Conservation (phyloP, 2,329 filamentous ascomycete species). For the Fusarium torreyae region DNA sequence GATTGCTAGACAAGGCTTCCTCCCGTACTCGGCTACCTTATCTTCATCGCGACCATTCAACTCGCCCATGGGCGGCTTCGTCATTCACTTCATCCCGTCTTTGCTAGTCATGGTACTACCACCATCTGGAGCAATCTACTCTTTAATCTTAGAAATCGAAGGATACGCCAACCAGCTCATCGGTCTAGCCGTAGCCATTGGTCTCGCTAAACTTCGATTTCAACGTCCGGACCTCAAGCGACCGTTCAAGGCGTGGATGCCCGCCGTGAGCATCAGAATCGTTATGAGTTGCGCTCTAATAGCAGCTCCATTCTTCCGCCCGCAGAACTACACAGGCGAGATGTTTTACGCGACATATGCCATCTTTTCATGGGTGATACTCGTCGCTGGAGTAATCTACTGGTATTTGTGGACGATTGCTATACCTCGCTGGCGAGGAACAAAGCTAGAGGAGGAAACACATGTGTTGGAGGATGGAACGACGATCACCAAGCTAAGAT, state of each 20-base stretch:
- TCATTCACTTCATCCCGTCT: constrained; percentile 79
- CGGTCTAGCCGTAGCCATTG: constrained; percentile 69
- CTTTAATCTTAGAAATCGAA: constrained; percentile 81
- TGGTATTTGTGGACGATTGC: constrained; percentile 78
- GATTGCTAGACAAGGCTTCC: constrained; percentile 78
- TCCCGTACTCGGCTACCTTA: constrained; percentile 73
- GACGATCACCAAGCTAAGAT: constrained; percentile 70
- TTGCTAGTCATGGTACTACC: constrained; percentile 76
- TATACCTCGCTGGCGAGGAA: constrained; percentile 72
- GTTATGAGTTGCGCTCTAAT: constrained; percentile 69
- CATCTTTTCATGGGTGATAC: constrained; percentile 67
- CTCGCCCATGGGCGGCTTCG: constrained; percentile 76
- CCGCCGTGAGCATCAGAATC: constrained; percentile 70
- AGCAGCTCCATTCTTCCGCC: constrained; percentile 74
- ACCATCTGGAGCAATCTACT: constrained; percentile 76
- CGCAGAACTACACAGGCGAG: constrained; percentile 61
- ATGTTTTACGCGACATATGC: constrained; percentile 70
- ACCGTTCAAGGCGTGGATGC: constrained; percentile 76
- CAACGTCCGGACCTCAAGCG: constrained; percentile 72
- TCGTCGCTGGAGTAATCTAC: constrained; percentile 70
- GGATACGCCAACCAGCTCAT: constrained; percentile 77
- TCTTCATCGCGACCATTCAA: constrained; percentile 77
- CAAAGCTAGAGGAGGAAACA: constrained; percentile 73
- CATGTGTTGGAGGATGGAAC: constrained; percentile 77
- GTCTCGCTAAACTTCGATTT: constrained; percentile 73